Evolutionary conservation across 2,329 filamentous ascomycete genomes (phyloP), one percentile per base, ranked within the genome.

Genomic region (Corinectria fuckeliana): DNA sequence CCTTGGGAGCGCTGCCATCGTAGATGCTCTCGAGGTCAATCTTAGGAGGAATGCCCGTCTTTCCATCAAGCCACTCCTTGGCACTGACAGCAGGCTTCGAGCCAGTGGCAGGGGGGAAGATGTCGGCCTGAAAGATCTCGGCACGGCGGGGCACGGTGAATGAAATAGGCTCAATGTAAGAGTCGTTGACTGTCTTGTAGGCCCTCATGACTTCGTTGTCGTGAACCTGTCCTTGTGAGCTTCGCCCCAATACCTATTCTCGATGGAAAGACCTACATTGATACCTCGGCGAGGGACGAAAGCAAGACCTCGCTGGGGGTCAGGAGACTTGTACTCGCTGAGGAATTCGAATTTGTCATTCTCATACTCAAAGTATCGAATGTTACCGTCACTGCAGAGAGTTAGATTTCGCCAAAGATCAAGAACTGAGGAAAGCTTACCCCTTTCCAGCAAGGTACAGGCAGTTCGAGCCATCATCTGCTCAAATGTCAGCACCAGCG

Each of bases 261-360:
- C n/a, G n/a, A 5, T 26, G 18, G 50, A 25, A 23, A 9, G 39
- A 76, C 85, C 73, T 74, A 91, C 90, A 75, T 97, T 97, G 70
- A 99, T 91, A 64, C 94, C 95, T 64, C 95, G 91, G 79, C 96
- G 94, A 52, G 95, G 95, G 74, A 98, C 79, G 77, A 99, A 98
- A 30, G 92, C 95, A 70, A 99, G 85, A 70, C 95, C 95, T 74
- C 95, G 88, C 80, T 99, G 95, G 28, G 95, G 94, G 66, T 99
- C 95, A 36, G 84, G 82, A n/a, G 95, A 98, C 80, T 97, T 97
- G 85, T 98, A 95, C 76, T 98, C 94, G 64, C 93, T 96, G 54
- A 99, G 82, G 78, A 91, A 97, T 78, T 99, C 94, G 74, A 99
- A 97, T 78, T 97, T 97, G 83, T 98, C 94, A 79, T 98, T 96